Evolutionary conservation across 169 alveolate species (phyloP), one percentile per base, ranked within the genome.

Genomic region (Cryptosporidium sp.): DNA sequence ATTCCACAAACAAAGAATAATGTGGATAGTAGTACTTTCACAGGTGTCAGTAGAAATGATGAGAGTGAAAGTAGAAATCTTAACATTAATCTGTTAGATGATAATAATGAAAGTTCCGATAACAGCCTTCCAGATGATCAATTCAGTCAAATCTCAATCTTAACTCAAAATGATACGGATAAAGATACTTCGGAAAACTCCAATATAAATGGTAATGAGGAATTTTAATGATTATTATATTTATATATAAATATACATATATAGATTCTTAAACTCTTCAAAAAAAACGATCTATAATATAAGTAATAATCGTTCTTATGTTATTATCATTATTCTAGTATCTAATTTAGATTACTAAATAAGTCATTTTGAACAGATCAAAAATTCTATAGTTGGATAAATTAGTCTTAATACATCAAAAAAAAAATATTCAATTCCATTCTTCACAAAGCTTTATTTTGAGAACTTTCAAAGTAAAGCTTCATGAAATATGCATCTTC

Each of bases 401-500:
- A 48, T 48, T 18, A 14, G 55, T 1, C 3, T 14, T 0, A 3
- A 48, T 48, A 0, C 14, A 14, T 14, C 55, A 48, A 14, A 48
- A 12, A 39, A 41, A 48, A 48, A 21, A 48, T 48, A 26, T 59
- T n/a, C 31, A 59, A 31, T n/a, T 1, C 14, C 16, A 23, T 55
- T 2, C 6, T 23, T 55, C 23, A 55, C 7, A 14, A 23, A 23
- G 2, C 67, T 9, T n/a, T 26, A 55, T 0, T 18, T 48, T 48
- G 23, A 41, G 48, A 35, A 35, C 26, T 16, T 7, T n/a, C 37
- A 43, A 80, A 80, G 26, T 62, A n/a, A 37, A 80, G 35, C 65
- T 80, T 93, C 98, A 96, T 96, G 84, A 94, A 95, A 69, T 93
- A 94, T 2, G 98, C 98, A 91, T 96, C 95, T 80, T 96, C 98